Conservation (phyloP, 345 rosid species). For the Melaleuca alternifolia region DNA sequence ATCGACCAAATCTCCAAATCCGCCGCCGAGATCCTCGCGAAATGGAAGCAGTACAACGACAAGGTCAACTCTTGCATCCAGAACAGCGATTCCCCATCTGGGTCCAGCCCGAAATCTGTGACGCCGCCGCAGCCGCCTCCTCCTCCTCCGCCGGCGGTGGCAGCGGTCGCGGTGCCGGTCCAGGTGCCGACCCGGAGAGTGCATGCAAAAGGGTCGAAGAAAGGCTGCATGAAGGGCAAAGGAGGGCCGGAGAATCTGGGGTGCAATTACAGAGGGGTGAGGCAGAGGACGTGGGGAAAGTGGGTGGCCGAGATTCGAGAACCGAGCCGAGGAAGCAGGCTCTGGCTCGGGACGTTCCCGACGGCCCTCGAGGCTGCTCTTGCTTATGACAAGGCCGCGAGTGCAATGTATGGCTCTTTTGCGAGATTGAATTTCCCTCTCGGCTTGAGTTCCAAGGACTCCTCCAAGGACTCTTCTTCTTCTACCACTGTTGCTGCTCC, state of each 20-base stretch:
- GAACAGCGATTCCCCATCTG: background rate
- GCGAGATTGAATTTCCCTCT: conserved; percentile 12
- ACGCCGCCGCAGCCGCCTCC: background rate
- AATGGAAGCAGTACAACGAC: conserved; percentile 12
- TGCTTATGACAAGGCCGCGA: conserved; percentile 15
- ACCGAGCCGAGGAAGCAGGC: conserved; percentile 15
- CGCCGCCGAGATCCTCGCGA: conserved; percentile 19
- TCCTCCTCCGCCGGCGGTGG: background rate
- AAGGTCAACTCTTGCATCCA: background rate
- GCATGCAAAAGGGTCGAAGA: conserved; percentile 16
- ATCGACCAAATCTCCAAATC: conserved; percentile 14
- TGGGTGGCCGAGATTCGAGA: conserved; percentile 23
- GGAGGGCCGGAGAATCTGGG: conserved; percentile 22
- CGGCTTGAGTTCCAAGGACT: background rate
- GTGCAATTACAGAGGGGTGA: conserved; percentile 20
- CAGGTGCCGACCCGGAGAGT: conserved; percentile 8
- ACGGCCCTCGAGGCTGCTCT: conserved; percentile 13
- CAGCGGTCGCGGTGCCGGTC: background rate
- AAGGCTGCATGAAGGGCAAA: conserved; percentile 27
- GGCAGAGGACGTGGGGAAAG: conserved; percentile 28
- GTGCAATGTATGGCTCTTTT: conserved; percentile 12
- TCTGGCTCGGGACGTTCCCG: conserved; percentile 17
- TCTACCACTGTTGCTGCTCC: background rate
- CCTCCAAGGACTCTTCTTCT: conserved; percentile 8
- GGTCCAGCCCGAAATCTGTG: conserved; percentile 1